Evolutionary conservation across 2,329 filamentous ascomycete genomes (phyloP).

Genomic region (Aspergillus sp.): DNA sequence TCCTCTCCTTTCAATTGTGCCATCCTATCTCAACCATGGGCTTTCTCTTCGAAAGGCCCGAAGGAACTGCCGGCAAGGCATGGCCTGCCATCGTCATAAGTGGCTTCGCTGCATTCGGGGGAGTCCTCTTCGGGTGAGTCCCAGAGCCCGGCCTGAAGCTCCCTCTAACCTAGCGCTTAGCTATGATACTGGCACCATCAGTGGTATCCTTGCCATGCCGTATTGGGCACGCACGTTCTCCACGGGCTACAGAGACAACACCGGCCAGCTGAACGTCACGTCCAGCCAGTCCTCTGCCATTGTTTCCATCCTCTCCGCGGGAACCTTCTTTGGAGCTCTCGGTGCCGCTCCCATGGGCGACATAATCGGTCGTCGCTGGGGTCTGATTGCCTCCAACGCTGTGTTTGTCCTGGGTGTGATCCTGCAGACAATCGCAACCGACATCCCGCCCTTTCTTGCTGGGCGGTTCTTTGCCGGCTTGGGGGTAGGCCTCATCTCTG

Average conservation of each 20-base stretch:
- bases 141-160: too few species aligned
- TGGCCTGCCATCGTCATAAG: constrained; percentile 6
- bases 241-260: constrained; percentile 35
- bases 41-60: not conserved
- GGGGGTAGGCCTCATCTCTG: constrained; percentile 76
- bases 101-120: constrained; percentile 8
- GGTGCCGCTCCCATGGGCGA: constrained; percentile 62
- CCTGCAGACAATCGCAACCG: constrained; percentile 32
- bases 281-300: constrained; percentile 61
- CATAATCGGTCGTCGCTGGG: constrained; percentile 40
- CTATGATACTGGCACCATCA: constrained; percentile 58
- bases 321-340: constrained; percentile 73
- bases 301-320: constrained; percentile 70
- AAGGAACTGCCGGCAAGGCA: not conserved
- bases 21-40: not conserved
- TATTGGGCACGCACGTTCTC: constrained; percentile 42
- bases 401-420: constrained; percentile 38
- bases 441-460: constrained; percentile 43
- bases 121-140: constrained; percentile 7
- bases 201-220: constrained; percentile 52
- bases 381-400: constrained; percentile 38
- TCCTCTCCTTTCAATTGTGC: not conserved
- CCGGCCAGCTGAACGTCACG: constrained; percentile 46
- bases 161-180: constrained; percentile 8
- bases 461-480: constrained; percentile 50